These are phyloP conservation scores for Pseudogymnoascus verrucosus DNA, from an alignment of 2,329 filamentous ascomycete species.

Conservation along the genomic window DNA sequence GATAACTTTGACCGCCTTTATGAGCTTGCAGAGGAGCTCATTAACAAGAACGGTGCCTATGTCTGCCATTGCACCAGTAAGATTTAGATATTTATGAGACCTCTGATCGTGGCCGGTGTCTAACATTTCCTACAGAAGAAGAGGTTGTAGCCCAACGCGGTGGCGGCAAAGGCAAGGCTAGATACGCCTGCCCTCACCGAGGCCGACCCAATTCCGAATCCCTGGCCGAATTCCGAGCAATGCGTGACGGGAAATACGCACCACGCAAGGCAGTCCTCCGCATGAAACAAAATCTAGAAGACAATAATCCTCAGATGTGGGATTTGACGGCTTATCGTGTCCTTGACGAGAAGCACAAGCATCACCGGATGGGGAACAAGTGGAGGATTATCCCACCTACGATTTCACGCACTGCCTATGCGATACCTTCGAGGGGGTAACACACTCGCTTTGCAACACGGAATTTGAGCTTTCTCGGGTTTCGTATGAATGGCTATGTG, in stretches of 20 bases:
- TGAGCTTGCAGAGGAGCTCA: conserved; percentile 78
- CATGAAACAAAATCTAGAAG: conserved; percentile 84
- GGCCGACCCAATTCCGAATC: conserved; percentile 67
- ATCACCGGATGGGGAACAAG: conserved; percentile 65
- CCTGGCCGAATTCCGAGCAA: conserved; percentile 73
- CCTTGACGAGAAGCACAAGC: conserved; percentile 57
- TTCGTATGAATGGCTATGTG: conserved; percentile 86
- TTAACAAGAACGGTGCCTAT: conserved; percentile 63
- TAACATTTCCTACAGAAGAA: conserved; percentile 38
- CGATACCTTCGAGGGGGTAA: conserved; percentile 87
- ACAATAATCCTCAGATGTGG: conserved; percentile 93
- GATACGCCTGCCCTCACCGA: conserved; percentile 75
- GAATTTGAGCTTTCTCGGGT: conserved; percentile 81
- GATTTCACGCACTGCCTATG: conserved; percentile 88
- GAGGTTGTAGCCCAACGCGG: conserved; percentile 85
- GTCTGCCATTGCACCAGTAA: conserved; percentile 69
- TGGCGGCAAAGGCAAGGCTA: conserved; percentile 59
- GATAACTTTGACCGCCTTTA: conserved; percentile 84
- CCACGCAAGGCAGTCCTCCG: conserved; percentile 75
- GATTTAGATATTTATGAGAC: not conserved
- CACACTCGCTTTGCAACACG: conserved; percentile 85
- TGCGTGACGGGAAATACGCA: conserved; percentile 90
- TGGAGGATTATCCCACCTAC: conserved; percentile 97
- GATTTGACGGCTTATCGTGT: conserved; percentile 88
- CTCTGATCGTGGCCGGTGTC: not conserved